Conservation (phyloP, 768 basidiomycete species). For the Hemileccinum rubropunctum region DNA sequence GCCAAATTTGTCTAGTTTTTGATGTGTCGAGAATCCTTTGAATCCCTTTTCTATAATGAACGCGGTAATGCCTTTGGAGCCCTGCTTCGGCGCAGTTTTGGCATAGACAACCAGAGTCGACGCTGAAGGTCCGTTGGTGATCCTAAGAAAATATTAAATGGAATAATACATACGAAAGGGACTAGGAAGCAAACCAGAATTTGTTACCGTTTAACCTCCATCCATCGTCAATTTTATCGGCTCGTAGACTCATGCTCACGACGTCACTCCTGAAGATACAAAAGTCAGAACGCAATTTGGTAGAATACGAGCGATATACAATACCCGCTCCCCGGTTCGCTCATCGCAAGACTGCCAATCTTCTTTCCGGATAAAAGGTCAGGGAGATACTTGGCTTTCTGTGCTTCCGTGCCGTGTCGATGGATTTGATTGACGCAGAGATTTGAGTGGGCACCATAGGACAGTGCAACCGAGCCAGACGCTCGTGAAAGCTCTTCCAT, state of each 20-base stretch:
- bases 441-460: conserved; percentile 91
- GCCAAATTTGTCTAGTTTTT: conserved; percentile 92
- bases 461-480: conserved; percentile 89
- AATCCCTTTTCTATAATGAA: conserved; percentile 87
- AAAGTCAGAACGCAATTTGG: background rate
- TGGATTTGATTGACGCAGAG: conserved; percentile 85
- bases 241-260: conserved; percentile 86
- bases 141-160: conserved; percentile 49
- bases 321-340: conserved; percentile 79
- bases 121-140: conserved; percentile 91
- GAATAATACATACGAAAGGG: background rate
- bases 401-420: conserved; percentile 77
- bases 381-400: conserved; percentile 80
- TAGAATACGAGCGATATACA: background rate
- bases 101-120: conserved; percentile 93
- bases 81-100: conserved; percentile 74
- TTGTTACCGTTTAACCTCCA: conserved; percentile 87
- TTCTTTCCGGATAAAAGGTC: conserved; percentile 77
- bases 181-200: conserved; percentile 64
- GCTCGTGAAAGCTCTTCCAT: conserved; percentile 94
- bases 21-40: conserved; percentile 83
- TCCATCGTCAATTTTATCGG: conserved; percentile 73
- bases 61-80: conserved; percentile 87
- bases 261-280: conserved; percentile 64
- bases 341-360: conserved; percentile 93